These are phyloP conservation scores for Candida ovalis DNA, from an alignment of 805 yeast species.

Conservation along the genomic window DNA sequence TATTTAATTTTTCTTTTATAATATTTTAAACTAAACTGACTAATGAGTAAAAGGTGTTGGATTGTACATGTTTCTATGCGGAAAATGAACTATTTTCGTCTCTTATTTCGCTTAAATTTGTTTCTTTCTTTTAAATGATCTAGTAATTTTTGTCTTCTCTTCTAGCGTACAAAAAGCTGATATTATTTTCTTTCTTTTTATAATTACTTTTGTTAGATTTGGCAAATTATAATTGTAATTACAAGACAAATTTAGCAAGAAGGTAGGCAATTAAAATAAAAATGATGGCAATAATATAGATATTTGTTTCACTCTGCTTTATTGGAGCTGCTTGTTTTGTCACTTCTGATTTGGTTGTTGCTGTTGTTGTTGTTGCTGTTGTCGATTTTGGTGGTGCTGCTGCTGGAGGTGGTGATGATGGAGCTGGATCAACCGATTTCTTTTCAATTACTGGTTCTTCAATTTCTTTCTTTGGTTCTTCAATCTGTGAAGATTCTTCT, in stretches of 20 bases:
- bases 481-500: constrained; percentile 25
- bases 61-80: too few relatives aligned
- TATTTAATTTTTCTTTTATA: too few relatives aligned
- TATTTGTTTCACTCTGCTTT: constrained; percentile 1
- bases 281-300: constrained; percentile 18
- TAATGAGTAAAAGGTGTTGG: too few relatives aligned
- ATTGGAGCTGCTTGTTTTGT: not conserved
- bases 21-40: too few relatives aligned
- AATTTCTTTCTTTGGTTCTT: not conserved
- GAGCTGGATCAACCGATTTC: not conserved
- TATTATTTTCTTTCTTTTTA: not conserved
- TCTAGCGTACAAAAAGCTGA: not conserved
- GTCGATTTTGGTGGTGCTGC: constrained; percentile 13
- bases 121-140: not conserved
- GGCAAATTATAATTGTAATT: not conserved
- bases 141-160: not conserved
- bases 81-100: too few relatives aligned
- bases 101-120: not conserved
- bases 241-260: constrained; percentile 14
- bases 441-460: not conserved
- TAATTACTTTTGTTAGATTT: not conserved
- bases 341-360: not conserved
- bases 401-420: constrained; percentile 11
- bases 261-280: constrained; percentile 20
- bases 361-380: constrained; percentile 3